phyloP scores from a whole-genome alignment of 2,329 filamentous ascomycete genomes.

The Capronia americana region DNA sequence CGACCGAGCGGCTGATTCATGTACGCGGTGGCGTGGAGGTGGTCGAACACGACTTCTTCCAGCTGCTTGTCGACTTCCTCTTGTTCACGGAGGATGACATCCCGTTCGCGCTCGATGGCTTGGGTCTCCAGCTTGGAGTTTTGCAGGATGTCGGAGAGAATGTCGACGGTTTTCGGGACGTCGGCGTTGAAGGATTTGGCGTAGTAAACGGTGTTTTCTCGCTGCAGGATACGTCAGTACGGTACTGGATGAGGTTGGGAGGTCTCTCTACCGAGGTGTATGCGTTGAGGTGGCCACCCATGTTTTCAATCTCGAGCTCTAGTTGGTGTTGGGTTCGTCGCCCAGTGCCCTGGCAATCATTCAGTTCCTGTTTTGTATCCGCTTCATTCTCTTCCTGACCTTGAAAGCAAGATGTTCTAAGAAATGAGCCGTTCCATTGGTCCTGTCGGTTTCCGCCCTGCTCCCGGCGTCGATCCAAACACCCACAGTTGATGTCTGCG shows the following conservation, averaged over 20 bases:
- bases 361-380: conserved; percentile 12
- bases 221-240: conserved; percentile 57
- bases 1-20: conserved; percentile 94
- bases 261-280: conserved; percentile 86
- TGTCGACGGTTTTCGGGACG: conserved; percentile 94
- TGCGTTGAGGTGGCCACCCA: conserved; percentile 98
- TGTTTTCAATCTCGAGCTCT: conserved; percentile 99
- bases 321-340: conserved; percentile 96
- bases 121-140: conserved; percentile 96
- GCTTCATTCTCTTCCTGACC: conserved; percentile 60
- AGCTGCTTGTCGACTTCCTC: conserved; percentile 99
- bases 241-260: conserved; percentile 30
- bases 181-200: conserved; percentile 99
- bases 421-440: conserved; percentile 99
- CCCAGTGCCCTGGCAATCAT: conserved; percentile 73
- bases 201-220: conserved; percentile 99
- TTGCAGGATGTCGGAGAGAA: conserved; percentile 98
- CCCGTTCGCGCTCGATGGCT: conserved; percentile 95
- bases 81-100: conserved; percentile 97
- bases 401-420: conserved; percentile 99
- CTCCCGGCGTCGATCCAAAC: conserved; percentile 99
- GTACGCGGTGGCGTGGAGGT: conserved; percentile 97
- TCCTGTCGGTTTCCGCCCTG: conserved; percentile 96
- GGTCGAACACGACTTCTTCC: conserved; percentile 99
- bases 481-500: conserved; percentile 96